Evolutionary conservation across 1,284 basidiomycete species (phyloP).

Genomic region (Apiotrichum mycotoxinovorans): DNA sequence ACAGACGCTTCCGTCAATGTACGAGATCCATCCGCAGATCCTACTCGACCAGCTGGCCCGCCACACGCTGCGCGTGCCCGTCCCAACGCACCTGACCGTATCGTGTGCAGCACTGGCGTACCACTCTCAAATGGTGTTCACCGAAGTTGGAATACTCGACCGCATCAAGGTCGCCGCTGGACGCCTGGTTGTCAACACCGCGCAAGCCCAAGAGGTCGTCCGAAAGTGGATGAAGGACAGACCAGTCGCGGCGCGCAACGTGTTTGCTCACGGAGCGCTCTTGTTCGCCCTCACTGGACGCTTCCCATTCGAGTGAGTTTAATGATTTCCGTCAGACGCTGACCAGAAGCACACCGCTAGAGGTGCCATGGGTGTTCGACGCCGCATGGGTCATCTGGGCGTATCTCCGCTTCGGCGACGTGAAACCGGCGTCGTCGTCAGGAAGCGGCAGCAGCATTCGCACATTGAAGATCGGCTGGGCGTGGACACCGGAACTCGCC

Average conservation of each 20-base stretch:
- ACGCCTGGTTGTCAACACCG: slow-evolving; percentile 4
- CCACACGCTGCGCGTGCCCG: slow-evolving; percentile 13
- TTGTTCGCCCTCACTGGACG: slow-evolving; percentile 17
- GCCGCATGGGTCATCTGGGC: slow-evolving; percentile 27
- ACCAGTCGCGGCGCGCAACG: slow-evolving; percentile 6
- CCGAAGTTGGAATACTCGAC: slow-evolving; percentile 18
- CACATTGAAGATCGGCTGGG: slow-evolving; percentile 16
- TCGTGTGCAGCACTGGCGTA: slow-evolving; percentile 25
- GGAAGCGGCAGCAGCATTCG: not conserved
- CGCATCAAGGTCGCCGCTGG: slow-evolving; percentile 27
- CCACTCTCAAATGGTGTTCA: slow-evolving; percentile 25
- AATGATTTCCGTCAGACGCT: not conserved
- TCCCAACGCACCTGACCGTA: slow-evolving; percentile 18
- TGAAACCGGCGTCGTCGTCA: not conserved
- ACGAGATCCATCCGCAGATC: slow-evolving; percentile 21
- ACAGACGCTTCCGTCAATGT: slow-evolving; percentile 3
- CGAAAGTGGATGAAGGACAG: slow-evolving; percentile 14
- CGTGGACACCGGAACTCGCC: slow-evolving; percentile 14
- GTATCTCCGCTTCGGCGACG: slow-evolving; percentile 6
- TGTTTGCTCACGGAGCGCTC: slow-evolving; percentile 25
- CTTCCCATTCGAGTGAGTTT: slow-evolving; percentile 22
- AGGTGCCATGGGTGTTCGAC: slow-evolving; percentile 27
- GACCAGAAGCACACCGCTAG: slow-evolving; percentile 21
- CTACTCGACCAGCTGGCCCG: slow-evolving; percentile 22
- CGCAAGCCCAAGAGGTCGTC: not conserved